phyloP scores from a whole-genome alignment of 108 stramenopile genomes.

The Nitzschia sp. region DNA sequence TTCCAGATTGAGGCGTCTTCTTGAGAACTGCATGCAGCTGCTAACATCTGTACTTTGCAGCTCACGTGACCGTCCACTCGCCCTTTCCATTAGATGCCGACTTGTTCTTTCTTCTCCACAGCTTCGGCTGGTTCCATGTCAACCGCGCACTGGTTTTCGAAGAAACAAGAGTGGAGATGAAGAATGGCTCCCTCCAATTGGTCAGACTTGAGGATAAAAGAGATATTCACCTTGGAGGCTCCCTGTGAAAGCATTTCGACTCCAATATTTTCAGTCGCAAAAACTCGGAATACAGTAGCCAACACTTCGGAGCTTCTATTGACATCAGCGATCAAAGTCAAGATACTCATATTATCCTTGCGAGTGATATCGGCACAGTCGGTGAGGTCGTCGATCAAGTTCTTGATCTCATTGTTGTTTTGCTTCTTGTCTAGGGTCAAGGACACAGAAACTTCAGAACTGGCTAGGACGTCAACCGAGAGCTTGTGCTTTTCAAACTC shows the following conservation, averaged over 20 bases:
- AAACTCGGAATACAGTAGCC: slow-evolving; percentile 92
- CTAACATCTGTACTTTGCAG: too few species aligned
- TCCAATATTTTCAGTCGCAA: slow-evolving; percentile 67
- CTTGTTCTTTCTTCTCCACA: not conserved
- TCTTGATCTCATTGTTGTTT: slow-evolving; percentile 42
- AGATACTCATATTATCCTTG: slow-evolving; percentile 69
- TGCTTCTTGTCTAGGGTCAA: slow-evolving; percentile 96
- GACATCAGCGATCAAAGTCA: slow-evolving; percentile 95
- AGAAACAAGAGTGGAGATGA: slow-evolving; percentile 85
- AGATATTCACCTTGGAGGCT: slow-evolving; percentile 96
- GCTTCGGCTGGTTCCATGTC: not conserved
- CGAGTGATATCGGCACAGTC: slow-evolving; percentile 71
- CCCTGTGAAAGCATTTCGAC: slow-evolving; percentile 95
- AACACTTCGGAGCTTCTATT: slow-evolving; percentile 84
- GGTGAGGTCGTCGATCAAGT: slow-evolving; percentile 52
- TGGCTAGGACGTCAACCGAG: slow-evolving; percentile 99
- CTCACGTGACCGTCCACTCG: too few species aligned
- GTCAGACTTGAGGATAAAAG: slow-evolving; percentile 75
- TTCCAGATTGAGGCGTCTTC: too few species aligned
- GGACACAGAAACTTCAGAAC: slow-evolving; percentile 96
- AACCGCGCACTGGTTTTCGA: slow-evolving; percentile 68
- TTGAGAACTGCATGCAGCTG: too few species aligned
- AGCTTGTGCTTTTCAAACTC: slow-evolving; percentile 92
- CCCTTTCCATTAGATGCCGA: not conserved
- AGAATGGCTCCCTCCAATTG: slow-evolving; percentile 77